Evolutionary conservation across 192 early-diverging fungal species (phyloP), one percentile per base, ranked within the genome.

Genomic region (Umbelopsis isabellina): DNA sequence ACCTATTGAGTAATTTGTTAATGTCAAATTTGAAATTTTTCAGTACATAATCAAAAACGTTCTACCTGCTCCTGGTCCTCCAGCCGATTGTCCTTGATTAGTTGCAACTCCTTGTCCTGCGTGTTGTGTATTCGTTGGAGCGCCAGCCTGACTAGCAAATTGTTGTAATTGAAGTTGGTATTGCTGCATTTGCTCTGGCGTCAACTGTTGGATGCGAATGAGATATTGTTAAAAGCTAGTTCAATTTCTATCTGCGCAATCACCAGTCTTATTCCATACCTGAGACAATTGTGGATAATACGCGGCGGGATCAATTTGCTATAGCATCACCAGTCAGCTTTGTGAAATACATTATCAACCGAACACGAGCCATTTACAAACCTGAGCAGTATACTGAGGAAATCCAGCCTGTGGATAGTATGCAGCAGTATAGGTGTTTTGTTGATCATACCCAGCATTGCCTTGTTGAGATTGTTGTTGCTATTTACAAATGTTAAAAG

Each of bases 91-190:
- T 18, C 23, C 55, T 61, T 25, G 27, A 18, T 61, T 61, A 16
- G 55, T 30, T 33, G 55, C 1, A 16, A 49, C 48, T 20, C 48
- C 48, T 21, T 10, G 48, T 61, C 25, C 8, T 35, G 25, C 18
- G 2, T 30, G 27, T 18, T 16, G 27, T 61, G 55, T 30, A 18
- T 35, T 61, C 16, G 55, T 30, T 33, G 55, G 13, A 49, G 20
- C 48, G 20, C 48, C 48, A 16, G 15, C 18, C 33, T 55, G 53
- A 23, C 33, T 61, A 35, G 76, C 76, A 67, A 78, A 73, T 49
- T 78, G 76, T 30, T 78, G 76, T 30, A 78, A 46, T 61, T 78
- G 76, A 27, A 78, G 49, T 37, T 80, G 79, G 49, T 80, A 80
- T 49, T 80, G 74, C 15, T 80, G 79, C 5, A 80, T 71, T 70